Evolutionary conservation across 306 rosid species (phyloP).

Genomic region (Parietaria judaica): DNA sequence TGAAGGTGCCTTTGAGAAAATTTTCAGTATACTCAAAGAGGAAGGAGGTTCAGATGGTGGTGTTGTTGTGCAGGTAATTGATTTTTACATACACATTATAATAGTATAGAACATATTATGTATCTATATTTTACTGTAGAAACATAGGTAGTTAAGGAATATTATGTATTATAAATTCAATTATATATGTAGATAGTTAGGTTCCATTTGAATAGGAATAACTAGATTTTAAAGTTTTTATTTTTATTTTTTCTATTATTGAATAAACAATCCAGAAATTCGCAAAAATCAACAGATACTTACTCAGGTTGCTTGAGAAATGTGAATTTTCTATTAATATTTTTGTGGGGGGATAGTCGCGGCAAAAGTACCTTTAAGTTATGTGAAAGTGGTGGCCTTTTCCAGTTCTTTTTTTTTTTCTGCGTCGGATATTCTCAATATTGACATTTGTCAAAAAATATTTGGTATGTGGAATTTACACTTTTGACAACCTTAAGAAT

Average conservation of each 20-base stretch:
- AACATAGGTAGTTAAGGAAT: no score
- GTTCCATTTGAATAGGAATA: not conserved
- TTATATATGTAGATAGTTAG: not conserved
- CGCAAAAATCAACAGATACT: no score
- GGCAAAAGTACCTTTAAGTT: no score
- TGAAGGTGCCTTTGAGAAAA: conserved; percentile 95
- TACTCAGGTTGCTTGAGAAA: not conserved
- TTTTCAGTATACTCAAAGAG: conserved; percentile 82
- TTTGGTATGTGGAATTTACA: no score
- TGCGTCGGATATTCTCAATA: no score
- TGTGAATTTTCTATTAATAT: not conserved
- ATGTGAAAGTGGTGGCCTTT: no score
- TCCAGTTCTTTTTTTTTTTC: no score
- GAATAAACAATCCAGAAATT: no score
- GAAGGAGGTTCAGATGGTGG: conserved; percentile 98
- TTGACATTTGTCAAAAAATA: no score
- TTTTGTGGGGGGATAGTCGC: not conserved
- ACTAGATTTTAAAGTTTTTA: not conserved
- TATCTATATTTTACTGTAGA: not conserved
- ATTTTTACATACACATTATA: conserved; percentile 2
- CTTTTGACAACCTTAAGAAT: no score
- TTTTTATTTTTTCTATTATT: not conserved
- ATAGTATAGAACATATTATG: no score
- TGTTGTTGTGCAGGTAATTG: conserved; percentile 88
- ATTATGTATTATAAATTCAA: no score